Percentiles rank a stretch among this genome's conserved stretches.
phyloP scores from a whole-genome alignment of 371 early-diverging fungal species.

The Rhizopus sp. region DNA sequence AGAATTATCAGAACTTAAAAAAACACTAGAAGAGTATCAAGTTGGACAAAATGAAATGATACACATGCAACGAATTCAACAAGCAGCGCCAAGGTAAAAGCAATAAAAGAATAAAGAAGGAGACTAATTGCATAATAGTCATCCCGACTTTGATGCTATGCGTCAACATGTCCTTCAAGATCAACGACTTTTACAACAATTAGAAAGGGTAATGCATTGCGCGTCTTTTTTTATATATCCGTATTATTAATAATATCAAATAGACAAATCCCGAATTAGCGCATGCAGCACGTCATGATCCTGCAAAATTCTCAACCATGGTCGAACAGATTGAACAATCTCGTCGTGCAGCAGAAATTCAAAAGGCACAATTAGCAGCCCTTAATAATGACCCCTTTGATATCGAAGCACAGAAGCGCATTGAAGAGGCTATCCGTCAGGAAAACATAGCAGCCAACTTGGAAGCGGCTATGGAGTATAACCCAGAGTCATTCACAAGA shows the following conservation, averaged over 20 bases:
- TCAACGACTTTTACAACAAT: constrained; percentile 64
- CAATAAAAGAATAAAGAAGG: constrained; percentile 18
- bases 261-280: constrained; percentile 77
- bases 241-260: neutral
- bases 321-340: constrained; percentile 67
- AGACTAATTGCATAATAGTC: constrained; percentile 6
- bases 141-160: constrained; percentile 66
- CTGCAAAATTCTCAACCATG: constrained; percentile 63
- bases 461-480: constrained; percentile 92
- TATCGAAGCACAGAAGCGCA: constrained; percentile 86
- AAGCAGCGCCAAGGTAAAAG: constrained; percentile 9
- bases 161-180: constrained; percentile 76
- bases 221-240: no score
- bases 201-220: constrained; percentile 50
- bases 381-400: constrained; percentile 84
- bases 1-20: constrained; percentile 59
- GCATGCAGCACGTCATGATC: constrained; percentile 67
- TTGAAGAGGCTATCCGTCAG: constrained; percentile 89
- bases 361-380: constrained; percentile 60
- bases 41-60: constrained; percentile 79
- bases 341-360: constrained; percentile 57
- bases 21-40: constrained; percentile 65
- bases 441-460: constrained; percentile 86
- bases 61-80: constrained; percentile 50
- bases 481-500: constrained; percentile 93